A percentile compares a stretch with the other conserved stretches of the same genome.
These are phyloP conservation scores for Parascedosporium putredinis DNA, from an alignment of 2,329 filamentous ascomycete species.

Conservation along the genomic window DNA sequence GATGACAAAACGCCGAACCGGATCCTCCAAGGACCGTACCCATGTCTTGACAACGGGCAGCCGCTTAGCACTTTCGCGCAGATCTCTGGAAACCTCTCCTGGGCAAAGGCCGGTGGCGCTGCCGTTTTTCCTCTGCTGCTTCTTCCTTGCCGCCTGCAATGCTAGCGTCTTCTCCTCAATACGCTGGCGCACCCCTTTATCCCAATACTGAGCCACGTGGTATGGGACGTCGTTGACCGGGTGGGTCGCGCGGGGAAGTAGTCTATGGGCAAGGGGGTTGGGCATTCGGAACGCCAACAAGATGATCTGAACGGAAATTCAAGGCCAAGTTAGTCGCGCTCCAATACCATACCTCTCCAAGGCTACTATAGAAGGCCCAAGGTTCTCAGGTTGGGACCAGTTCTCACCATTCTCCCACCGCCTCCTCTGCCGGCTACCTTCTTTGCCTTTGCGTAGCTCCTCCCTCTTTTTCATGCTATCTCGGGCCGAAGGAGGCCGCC, in stretches of 20 bases:
- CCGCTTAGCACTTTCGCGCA: constrained; percentile 72
- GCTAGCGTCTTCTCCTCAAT: constrained; percentile 35
- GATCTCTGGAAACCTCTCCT: constrained; percentile 63
- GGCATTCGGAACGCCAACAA: constrained; percentile 76
- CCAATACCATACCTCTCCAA: background rate
- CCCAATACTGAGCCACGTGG: constrained; percentile 80
- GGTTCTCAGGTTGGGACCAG: background rate
- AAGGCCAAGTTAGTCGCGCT: background rate
- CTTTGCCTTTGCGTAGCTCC: constrained; percentile 74
- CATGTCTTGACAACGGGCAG: constrained; percentile 67
- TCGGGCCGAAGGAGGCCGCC: constrained; percentile 35
- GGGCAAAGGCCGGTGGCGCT: constrained; percentile 32
- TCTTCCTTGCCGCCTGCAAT: constrained; percentile 32
- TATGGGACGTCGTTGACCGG: constrained; percentile 73
- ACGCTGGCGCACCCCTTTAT: constrained; percentile 39
- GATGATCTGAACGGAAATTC: constrained; percentile 53
- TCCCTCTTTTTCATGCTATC: constrained; percentile 57
- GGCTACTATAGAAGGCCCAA: background rate
- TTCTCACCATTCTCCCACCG: constrained; percentile 85
- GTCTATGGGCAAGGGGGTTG: constrained; percentile 75
- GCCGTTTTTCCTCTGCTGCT: constrained; percentile 30
- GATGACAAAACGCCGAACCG: constrained; percentile 66
- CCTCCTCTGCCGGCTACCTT: constrained; percentile 75
- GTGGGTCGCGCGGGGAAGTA: constrained; percentile 78
- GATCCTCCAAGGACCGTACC: constrained; percentile 75